Evolutionary conservation across 805 yeast species (phyloP).

Genomic region (Hanseniaspora jakobsenii): DNA sequence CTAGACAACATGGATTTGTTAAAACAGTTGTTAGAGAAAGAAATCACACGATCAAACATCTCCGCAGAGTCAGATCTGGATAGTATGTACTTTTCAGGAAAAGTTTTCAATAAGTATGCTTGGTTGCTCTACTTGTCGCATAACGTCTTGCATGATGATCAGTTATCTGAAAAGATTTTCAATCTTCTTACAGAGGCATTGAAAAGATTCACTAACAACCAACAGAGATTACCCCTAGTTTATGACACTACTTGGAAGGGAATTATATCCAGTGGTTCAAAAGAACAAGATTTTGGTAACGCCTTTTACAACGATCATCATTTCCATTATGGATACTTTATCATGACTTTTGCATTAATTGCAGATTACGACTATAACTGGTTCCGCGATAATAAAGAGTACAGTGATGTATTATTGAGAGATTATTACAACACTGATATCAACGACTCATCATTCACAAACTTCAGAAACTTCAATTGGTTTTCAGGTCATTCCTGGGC

Average conservation of each 20-base stretch:
- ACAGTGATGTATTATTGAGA: slow-evolving; percentile 49
- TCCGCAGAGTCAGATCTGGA: slow-evolving; percentile 44
- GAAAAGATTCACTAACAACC: slow-evolving; percentile 53
- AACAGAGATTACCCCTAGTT: slow-evolving; percentile 57
- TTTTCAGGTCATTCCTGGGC: slow-evolving; percentile 72
- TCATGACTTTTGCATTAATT: slow-evolving; percentile 56
- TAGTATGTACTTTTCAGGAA: slow-evolving; percentile 87
- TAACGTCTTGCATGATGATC: slow-evolving; percentile 46
- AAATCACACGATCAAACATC: slow-evolving; percentile 30
- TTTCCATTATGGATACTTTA: slow-evolving; percentile 64
- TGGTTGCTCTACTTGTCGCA: slow-evolving; percentile 65
- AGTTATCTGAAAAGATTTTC: slow-evolving; percentile 40
- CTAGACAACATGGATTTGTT: slow-evolving; percentile 25
- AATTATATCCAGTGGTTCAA: slow-evolving; percentile 52
- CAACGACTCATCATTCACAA: slow-evolving; percentile 49
- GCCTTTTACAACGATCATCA: slow-evolving; percentile 65
- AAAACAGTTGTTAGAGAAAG: slow-evolving; percentile 28
- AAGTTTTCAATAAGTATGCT: slow-evolving; percentile 80
- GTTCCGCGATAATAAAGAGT: slow-evolving; percentile 38
- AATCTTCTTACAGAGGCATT: slow-evolving; percentile 55
- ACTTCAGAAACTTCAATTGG: slow-evolving; percentile 61
- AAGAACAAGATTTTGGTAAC: slow-evolving; percentile 58
- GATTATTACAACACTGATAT: slow-evolving; percentile 53
- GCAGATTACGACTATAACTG: slow-evolving; percentile 46
- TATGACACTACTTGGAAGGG: slow-evolving; percentile 79